phyloP scores from a whole-genome alignment of 1,139 yeast genomes.

The Geotrichum fermentans region DNA sequence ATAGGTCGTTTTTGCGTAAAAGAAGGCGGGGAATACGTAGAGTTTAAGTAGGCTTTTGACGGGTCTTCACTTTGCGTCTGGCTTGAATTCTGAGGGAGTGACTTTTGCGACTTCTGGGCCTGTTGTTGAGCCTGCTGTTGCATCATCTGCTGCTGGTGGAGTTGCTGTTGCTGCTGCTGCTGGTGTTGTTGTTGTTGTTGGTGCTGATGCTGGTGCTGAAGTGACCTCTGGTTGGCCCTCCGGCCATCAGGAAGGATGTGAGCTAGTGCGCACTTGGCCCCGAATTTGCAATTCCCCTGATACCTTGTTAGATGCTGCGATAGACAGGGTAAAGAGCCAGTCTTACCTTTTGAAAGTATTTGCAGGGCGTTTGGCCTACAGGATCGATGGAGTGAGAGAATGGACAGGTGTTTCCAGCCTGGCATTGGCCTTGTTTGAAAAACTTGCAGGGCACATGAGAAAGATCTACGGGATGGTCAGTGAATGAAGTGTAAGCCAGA shows the following conservation, averaged over 20 bases:
- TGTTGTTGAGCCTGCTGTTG: too few species aligned
- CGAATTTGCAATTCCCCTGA: constrained; percentile 85
- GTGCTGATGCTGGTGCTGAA: constrained; percentile 17
- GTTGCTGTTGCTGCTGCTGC: constrained; percentile 13
- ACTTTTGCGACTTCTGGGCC: not conserved
- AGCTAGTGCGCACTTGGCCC: constrained; percentile 86
- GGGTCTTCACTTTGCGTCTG: constrained; percentile 3
- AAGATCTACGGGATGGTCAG: constrained; percentile 41
- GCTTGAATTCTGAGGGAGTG: not conserved
- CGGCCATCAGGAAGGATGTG: constrained; percentile 87
- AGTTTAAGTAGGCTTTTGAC: constrained; percentile 4
- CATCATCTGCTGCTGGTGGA: constrained; percentile 14
- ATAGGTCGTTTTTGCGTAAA: constrained; percentile 4
- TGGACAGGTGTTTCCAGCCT: constrained; percentile 89
- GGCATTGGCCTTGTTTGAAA: constrained; percentile 85
- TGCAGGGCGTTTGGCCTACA: constrained; percentile 73
- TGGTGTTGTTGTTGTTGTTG: constrained; percentile 17
- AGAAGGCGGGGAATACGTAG: constrained; percentile 1
- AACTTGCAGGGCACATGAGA: constrained; percentile 96
- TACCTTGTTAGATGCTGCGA: not conserved
- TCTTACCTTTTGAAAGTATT: constrained; percentile 67
- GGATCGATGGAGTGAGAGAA: constrained; percentile 76
- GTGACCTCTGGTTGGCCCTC: constrained; percentile 55
- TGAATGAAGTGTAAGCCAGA: not conserved
- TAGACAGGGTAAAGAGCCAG: not conserved